Conservation (phyloP, 495 filamentous ascomycete genomes). For the Umbilicaria muhlenbergii region DNA sequence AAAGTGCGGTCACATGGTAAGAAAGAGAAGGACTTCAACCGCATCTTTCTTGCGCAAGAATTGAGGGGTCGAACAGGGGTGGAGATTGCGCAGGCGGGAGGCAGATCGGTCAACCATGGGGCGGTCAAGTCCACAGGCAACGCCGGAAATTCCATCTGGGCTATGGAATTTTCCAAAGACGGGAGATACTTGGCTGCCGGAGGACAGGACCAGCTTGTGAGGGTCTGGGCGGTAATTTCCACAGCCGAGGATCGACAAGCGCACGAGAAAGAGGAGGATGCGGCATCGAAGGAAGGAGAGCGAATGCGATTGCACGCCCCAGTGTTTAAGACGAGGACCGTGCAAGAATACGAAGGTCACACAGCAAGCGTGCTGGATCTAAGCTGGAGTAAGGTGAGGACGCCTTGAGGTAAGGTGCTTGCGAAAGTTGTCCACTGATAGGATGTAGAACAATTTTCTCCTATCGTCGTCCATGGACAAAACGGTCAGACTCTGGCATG, state of each 20-base stretch:
- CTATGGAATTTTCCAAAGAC: constrained; percentile 83
- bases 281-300: constrained; percentile 31
- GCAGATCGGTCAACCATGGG: constrained; percentile 9
- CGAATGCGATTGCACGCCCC: constrained; percentile 59
- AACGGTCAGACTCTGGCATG: constrained; percentile 90
- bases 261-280: constrained; percentile 57
- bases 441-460: constrained; percentile 71
- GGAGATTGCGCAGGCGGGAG: constrained; percentile 17
- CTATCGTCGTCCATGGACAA: constrained; percentile 97
- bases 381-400: constrained; percentile 81
- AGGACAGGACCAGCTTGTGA: constrained; percentile 71
- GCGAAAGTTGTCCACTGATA: constrained; percentile 8
- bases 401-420: neutral
- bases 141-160: constrained; percentile 58
- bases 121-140: constrained; percentile 20
- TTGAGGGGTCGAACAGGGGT: constrained; percentile 35
- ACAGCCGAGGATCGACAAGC: constrained; percentile 60
- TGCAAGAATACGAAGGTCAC: constrained; percentile 72
- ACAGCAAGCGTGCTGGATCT: constrained; percentile 77
- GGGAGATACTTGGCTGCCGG: constrained; percentile 82
- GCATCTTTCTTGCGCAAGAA: constrained; percentile 84
- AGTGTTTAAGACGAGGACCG: constrained; percentile 68
- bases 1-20: constrained; percentile 70
- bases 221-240: constrained; percentile 82
- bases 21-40: constrained; percentile 67